phyloP scores from a whole-genome alignment of 805 yeast genomes.

The Nakazawaea ernobii region DNA sequence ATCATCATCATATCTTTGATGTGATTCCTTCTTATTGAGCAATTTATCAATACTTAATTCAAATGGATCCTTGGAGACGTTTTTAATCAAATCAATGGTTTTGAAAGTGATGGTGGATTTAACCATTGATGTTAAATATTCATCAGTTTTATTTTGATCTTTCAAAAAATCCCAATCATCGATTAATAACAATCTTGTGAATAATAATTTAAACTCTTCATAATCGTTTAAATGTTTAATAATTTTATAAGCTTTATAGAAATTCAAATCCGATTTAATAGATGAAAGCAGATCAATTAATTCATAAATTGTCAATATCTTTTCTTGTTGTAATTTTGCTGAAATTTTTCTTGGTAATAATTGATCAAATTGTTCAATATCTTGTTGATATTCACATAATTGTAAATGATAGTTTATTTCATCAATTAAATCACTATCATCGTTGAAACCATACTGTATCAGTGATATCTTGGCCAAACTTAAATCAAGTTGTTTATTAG shows the following conservation, averaged over 20 bases:
- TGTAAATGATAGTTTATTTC: slow-evolving; percentile 48
- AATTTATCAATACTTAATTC: slow-evolving; percentile 16
- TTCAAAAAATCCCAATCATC: slow-evolving; percentile 47
- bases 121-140: slow-evolving; percentile 31
- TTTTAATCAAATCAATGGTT: slow-evolving; percentile 30
- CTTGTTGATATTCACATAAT: slow-evolving; percentile 40
- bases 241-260: slow-evolving; percentile 44
- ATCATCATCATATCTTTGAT: slow-evolving; percentile 11
- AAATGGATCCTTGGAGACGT: slow-evolving; percentile 27
- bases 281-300: slow-evolving; percentile 47
- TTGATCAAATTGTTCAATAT: background rate
- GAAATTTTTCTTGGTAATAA: background rate
- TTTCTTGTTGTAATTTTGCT: slow-evolving; percentile 10
- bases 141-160: slow-evolving; percentile 33
- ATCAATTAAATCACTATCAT: slow-evolving; percentile 20
- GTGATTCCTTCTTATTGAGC: slow-evolving; percentile 9
- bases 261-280: slow-evolving; percentile 22
- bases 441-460: slow-evolving; percentile 32
- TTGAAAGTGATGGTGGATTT: slow-evolving; percentile 38
- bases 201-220: slow-evolving; percentile 33
- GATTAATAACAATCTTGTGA: slow-evolving; percentile 52
- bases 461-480: slow-evolving; percentile 69
- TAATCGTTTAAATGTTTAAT: slow-evolving; percentile 27
- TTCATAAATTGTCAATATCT: slow-evolving; percentile 36
- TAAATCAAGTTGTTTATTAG: slow-evolving; percentile 48